phyloP scores from a whole-genome alignment of 2,329 filamentous ascomycete species.

The Alternaria alternata region DNA sequence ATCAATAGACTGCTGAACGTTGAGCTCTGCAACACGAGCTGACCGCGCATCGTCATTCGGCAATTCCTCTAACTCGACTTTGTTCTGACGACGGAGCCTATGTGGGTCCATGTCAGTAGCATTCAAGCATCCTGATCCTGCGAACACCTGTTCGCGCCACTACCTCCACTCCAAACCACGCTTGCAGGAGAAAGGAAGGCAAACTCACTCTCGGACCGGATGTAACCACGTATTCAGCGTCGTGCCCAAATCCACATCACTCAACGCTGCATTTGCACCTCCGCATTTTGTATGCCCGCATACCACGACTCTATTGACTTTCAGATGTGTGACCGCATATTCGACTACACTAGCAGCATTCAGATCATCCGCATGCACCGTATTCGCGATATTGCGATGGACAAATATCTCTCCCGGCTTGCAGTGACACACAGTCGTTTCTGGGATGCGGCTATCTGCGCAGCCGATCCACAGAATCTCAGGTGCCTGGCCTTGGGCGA shows the following conservation, averaged over 20 bases:
- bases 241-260: constrained; percentile 64
- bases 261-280: constrained; percentile 64
- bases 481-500: constrained; percentile 72
- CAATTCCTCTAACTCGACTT: constrained; percentile 59
- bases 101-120: background rate
- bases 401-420: constrained; percentile 87
- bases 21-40: constrained; percentile 75
- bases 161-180: background rate
- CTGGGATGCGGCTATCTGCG: constrained; percentile 84
- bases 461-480: constrained; percentile 84
- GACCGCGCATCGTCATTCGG: constrained; percentile 58
- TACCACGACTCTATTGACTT: constrained; percentile 69
- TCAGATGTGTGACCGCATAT: constrained; percentile 76
- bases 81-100: constrained; percentile 61
- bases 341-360: constrained; percentile 79
- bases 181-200: background rate
- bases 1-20: constrained; percentile 74
- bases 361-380: constrained; percentile 64
- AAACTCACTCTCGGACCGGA: constrained; percentile 58
- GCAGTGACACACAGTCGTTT: constrained; percentile 80
- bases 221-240: constrained; percentile 68
- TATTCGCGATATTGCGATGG: constrained; percentile 90
- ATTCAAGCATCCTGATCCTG: background rate
- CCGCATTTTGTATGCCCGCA: constrained; percentile 70
- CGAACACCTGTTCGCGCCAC: background rate